Evolutionary conservation across 495 filamentous ascomycete genomes (phyloP), one percentile per base, ranked within the genome.

Genomic region (Xylaria castorea): DNA sequence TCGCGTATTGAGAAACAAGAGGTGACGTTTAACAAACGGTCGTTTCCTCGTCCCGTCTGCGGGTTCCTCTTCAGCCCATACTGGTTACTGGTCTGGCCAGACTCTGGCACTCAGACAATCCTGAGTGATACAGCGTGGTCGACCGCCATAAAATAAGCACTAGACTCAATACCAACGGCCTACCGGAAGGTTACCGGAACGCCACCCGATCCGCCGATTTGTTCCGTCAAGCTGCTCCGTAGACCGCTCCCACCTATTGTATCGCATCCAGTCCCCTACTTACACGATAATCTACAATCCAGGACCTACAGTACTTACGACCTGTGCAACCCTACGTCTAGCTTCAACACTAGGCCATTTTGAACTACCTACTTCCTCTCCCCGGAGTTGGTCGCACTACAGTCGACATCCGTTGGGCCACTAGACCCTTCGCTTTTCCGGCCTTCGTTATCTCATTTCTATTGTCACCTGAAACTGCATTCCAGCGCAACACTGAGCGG

Each of bases 401-500:
- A 57, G 32, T 57, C 25, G 60, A 38, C 51, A 71, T 30, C 48
- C n/a, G 18, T 34, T 44, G 34, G 22, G 40, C 68, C 55, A 61
- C 12, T 30, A 50, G 53, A 38, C 27, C n/a, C 2, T 50, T 51
- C n/a, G 68, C 30, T 50, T 51, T 38, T 36, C 22, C 40, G 55
- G 68, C 53, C 16, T 62, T 46, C 7, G 57, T 50, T 20, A 38
- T 55, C 51, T 22, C 25, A 25, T n/a, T 40, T 57, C 48, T 46
- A 51, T 57, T 66, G 32, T 57, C 70, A 66, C 44, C 63, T 66
- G 62, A 72, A 65, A 72, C 70, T 44, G 62, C 70, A 72, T 72
- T 72, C 70, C 70, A 72, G 20, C 70, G 44, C 62, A 64, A 44
- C 48, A 63, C 53, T 44, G 32, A 38, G 27, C 51, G 18, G 30